Conservation (phyloP, 2,329 filamentous ascomycete genomes). For the Aspergillus versicolor region DNA sequence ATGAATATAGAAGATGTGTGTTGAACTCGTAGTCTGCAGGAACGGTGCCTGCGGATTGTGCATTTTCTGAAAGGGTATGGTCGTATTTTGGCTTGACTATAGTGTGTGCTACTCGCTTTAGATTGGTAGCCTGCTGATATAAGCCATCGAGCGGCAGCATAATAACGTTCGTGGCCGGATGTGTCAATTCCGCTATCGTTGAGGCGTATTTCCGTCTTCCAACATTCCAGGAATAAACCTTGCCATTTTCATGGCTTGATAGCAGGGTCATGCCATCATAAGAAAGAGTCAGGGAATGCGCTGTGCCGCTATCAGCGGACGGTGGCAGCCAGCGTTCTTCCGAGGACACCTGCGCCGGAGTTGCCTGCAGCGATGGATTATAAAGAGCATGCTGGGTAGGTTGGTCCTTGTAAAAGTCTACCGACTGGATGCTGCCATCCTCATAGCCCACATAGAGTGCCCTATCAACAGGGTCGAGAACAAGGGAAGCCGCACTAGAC, state of each 20-base stretch:
- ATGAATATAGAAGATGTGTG: conserved; percentile 35
- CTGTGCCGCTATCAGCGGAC: conserved; percentile 64
- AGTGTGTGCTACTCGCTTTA: conserved; percentile 54
- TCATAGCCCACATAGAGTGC: conserved; percentile 79
- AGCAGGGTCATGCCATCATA: conserved; percentile 80
- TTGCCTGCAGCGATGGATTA: conserved; percentile 36
- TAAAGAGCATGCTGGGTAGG: conserved; percentile 40
- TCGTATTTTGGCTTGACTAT: conserved; percentile 72
- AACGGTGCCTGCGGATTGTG: conserved; percentile 35
- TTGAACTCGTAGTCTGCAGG: conserved; percentile 45
- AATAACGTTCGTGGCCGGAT: conserved; percentile 77
- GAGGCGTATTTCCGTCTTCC: conserved; percentile 67
- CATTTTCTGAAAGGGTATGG: conserved; percentile 36
- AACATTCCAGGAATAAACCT: conserved; percentile 78
- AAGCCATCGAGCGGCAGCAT: conserved; percentile 64
- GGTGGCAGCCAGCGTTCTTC: conserved; percentile 50
- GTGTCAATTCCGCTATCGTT: conserved; percentile 70
- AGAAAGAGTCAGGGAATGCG: conserved; percentile 68
- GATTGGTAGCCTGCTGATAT: conserved; percentile 30
- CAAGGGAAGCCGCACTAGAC: conserved; percentile 67
- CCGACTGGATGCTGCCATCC: conserved; percentile 74
- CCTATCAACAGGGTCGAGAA: conserved; percentile 78
- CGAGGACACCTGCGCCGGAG: conserved; percentile 41
- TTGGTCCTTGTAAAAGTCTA: conserved; percentile 68
- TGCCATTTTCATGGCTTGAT: conserved; percentile 78